phyloP scores from a whole-genome alignment of 2,329 filamentous ascomycete species.

The Falciphora oryzae region DNA sequence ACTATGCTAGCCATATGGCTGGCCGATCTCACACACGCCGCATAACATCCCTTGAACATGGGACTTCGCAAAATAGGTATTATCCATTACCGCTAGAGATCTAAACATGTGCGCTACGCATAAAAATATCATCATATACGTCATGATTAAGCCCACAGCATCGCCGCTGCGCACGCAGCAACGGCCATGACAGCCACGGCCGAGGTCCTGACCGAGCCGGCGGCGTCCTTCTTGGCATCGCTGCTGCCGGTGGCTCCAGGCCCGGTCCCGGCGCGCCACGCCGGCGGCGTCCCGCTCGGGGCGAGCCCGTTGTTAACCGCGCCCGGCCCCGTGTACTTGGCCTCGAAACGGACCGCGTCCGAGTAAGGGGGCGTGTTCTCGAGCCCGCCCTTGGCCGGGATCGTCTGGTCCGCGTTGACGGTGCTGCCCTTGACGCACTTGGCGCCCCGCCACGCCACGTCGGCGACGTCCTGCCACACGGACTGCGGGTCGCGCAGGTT shows the following conservation, averaged over 20 bases:
- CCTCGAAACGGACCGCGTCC: not conserved
- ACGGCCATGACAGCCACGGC: not conserved
- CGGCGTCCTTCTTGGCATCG: slow-evolving; percentile 5
- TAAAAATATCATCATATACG: not conserved
- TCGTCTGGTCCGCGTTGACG: slow-evolving; percentile 3
- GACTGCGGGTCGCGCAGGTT: slow-evolving; percentile 40
- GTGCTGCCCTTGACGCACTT: slow-evolving; percentile 9
- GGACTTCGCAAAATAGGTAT: not conserved
- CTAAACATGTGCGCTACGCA: not conserved
- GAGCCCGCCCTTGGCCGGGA: not conserved
- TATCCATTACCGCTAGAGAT: not conserved
- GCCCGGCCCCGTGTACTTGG: slow-evolving; percentile 15
- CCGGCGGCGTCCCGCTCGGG: slow-evolving; percentile 13
- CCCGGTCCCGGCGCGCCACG: not conserved
- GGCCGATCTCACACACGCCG: too few relatives aligned
- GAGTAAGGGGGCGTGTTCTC: not conserved
- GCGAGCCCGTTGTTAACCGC: slow-evolving; percentile 20
- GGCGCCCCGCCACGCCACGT: slow-evolving; percentile 25
- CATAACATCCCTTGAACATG: too few relatives aligned
- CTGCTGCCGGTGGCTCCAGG: not conserved
- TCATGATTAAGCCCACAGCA: not conserved
- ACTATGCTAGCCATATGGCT: too few relatives aligned
- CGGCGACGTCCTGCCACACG: slow-evolving; percentile 40
- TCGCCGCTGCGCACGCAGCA: not conserved
- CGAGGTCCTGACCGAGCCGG: not conserved